phyloP scores from a whole-genome alignment of 176 grass and related monocot species.

The Lolium perenne region DNA sequence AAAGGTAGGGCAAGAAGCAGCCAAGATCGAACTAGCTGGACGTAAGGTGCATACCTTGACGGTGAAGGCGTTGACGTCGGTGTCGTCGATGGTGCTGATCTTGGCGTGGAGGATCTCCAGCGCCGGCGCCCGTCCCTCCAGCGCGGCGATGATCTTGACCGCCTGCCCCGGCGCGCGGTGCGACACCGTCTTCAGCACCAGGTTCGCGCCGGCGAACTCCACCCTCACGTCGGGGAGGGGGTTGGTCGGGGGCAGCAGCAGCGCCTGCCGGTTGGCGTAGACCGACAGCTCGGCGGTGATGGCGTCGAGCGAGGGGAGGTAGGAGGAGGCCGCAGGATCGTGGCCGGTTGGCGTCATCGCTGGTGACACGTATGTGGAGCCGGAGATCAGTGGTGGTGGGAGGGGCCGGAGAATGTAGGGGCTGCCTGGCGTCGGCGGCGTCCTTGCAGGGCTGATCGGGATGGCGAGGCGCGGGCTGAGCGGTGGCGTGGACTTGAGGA shows the following conservation, averaged over 20 bases:
- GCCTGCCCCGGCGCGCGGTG: conserved; percentile 65
- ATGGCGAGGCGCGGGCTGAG: conserved; percentile 53
- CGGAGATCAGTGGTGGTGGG: background rate
- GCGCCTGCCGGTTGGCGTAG: conserved; percentile 35
- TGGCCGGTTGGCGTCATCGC: conserved; percentile 39
- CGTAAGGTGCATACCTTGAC: conserved; percentile 62
- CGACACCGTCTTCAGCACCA: conserved; percentile 83
- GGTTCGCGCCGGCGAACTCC: conserved; percentile 88
- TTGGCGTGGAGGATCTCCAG: conserved; percentile 86
- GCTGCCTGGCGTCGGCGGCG: conserved; percentile 70
- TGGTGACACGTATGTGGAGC: conserved; percentile 42
- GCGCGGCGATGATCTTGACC: conserved; percentile 74
- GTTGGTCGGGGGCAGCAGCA: background rate
- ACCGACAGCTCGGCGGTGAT: conserved; percentile 46
- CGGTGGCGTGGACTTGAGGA: conserved; percentile 51
- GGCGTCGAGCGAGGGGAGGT: conserved; percentile 48
- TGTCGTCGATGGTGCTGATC: conserved; percentile 73
- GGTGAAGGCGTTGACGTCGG: conserved; percentile 86
- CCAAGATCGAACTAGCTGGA: background rate
- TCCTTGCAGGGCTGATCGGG: conserved; percentile 76
- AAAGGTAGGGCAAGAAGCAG: background rate
- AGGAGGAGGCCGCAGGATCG: conserved; percentile 15
- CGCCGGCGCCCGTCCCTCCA: conserved; percentile 69
- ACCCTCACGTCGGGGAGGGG: conserved; percentile 72
- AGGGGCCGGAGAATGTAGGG: conserved; percentile 61